Evolutionary conservation across 2,329 filamentous ascomycete species (phyloP), one percentile per base, ranked within the genome.

Genomic region (Cladobotryum mycophilum): DNA sequence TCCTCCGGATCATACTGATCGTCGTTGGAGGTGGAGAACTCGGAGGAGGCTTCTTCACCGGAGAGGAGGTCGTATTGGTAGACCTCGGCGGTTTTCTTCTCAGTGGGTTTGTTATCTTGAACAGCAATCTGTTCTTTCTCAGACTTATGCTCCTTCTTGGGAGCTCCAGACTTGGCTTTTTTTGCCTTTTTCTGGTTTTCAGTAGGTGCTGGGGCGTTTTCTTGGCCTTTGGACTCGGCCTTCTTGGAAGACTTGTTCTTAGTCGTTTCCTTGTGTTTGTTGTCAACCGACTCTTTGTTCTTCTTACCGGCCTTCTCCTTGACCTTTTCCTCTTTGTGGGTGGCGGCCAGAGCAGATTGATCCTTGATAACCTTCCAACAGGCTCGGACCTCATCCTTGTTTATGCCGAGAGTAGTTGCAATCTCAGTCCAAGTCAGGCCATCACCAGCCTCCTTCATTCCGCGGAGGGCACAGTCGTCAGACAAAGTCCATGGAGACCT

Each of bases 341-440:
- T 20, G 25, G 25, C 35, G 8, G 48, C 30, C 18, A 36, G 18
- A 37, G 51, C 13, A 8, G 3, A 9, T 48, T 58, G 55, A n/a
- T 59, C 49, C 49, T 64, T 60, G 36, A 70, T 59, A n/a, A 57
- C 42, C 35, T 63, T 60, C 66, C 65, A 71, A 3, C 67, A 65
- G 17, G 57, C 54, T 49, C 60, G 63, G 33, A 61, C 59, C 3
- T 69, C 63, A 6, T 55, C 58, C 49, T 64, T 68, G 25, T 41
- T 40, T 6, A 57, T 60, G n/a, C 56, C 51, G 3, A 71, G 59
- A 1, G 58, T 56, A 2, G 41, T 43, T 3, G 58, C 55, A 22
- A 71, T 69, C 11, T 61, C 60, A 0, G 51, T 51, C 69, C 67
- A 71, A 2, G 61, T 56, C 7, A 60, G 49, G 1, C 42, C 50